Percentiles rank a stretch among this genome's conserved stretches.
These are phyloP conservation scores for Kodamaea fungicola DNA, from an alignment of 1,139 yeast species.

Conservation along the genomic window DNA sequence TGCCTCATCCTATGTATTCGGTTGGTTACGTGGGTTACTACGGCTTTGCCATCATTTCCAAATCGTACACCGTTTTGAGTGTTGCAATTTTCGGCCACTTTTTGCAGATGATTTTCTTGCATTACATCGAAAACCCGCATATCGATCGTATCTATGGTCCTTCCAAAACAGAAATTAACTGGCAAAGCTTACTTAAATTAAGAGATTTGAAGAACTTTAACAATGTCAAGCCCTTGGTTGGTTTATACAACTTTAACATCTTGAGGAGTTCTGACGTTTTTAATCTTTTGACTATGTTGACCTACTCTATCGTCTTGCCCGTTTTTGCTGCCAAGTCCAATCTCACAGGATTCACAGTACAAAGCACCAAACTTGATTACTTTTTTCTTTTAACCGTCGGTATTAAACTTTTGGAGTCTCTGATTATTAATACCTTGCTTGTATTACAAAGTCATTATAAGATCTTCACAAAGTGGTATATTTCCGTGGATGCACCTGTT, in stretches of 20 bases:
- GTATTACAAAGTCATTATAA: constrained; percentile 60
- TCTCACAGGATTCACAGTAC: constrained; percentile 2
- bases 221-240: constrained; percentile 54
- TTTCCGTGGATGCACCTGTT: constrained; percentile 65
- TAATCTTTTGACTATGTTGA: constrained; percentile 45
- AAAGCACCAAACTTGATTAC: constrained; percentile 7
- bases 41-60: constrained; percentile 76
- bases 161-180: constrained; percentile 36
- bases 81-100: constrained; percentile 78
- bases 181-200: constrained; percentile 33
- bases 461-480: constrained; percentile 63
- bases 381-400: constrained; percentile 49
- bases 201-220: constrained; percentile 45
- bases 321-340: constrained; percentile 29
- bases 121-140: constrained; percentile 81
- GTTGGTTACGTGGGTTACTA: constrained; percentile 88
- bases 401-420: constrained; percentile 52
- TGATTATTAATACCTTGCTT: constrained; percentile 52
- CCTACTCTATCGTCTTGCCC: constrained; percentile 47
- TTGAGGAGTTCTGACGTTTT: constrained; percentile 65
- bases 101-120: constrained; percentile 73
- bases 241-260: constrained; percentile 60
- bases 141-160: constrained; percentile 75
- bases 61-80: constrained; percentile 67
- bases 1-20: constrained; percentile 93